Base-by-base conservation (phyloP, 2,329 filamentous ascomycete species). In the Emydomyces testavorans region DNA sequence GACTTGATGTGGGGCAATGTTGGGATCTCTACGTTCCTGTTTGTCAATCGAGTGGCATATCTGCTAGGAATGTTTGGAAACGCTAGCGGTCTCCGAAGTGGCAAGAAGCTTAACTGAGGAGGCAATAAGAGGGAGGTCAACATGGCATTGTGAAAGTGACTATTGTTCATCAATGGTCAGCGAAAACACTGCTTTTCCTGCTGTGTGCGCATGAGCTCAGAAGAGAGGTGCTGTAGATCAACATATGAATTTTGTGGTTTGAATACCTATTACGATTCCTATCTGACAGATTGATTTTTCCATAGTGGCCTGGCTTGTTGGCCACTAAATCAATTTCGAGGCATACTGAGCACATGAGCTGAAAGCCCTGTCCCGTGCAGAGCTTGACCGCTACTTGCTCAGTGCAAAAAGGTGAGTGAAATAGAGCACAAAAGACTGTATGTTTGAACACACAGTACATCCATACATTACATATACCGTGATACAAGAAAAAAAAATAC, bases 1-100 rank as follows among this genome's bases (percentile, higher is more conserved):
- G 67, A 74, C 28, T 75, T 82, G 69, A 75, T 79, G n/a, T 84
- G 79, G 77, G 83, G 83, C 2, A 87, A 87, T 57, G 71, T 88
- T 52, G 80, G 74, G 6, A 71, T 74, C 42, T 85, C 82, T 21
- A 75, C 64, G 0, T 76, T 77, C 46, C 64, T 84, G 24, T 78
- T 78, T 47, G 46, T 74, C 21, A 74, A 74, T 49, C 71, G 80
- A 36, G 67, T 73, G 15, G 65, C 71, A 13, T 83, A 82, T 60
- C 65, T 84, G 4, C 48, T 72, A 13, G 81, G 80, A 0, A 31
- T 74, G 1, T 82, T 84, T 64, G 80, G 78, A 2, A 64, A 69
- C 49, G 54, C 59, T 10, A 59, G 50, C 50, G 54, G 52, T 13
- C 43, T 52, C 13, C 56, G 58, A 42, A 48, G 42, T 34, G 52